These are phyloP conservation scores for Colletotrichum sp. DNA, from an alignment of 2,329 filamentous ascomycete genomes.

Conservation along the genomic window DNA sequence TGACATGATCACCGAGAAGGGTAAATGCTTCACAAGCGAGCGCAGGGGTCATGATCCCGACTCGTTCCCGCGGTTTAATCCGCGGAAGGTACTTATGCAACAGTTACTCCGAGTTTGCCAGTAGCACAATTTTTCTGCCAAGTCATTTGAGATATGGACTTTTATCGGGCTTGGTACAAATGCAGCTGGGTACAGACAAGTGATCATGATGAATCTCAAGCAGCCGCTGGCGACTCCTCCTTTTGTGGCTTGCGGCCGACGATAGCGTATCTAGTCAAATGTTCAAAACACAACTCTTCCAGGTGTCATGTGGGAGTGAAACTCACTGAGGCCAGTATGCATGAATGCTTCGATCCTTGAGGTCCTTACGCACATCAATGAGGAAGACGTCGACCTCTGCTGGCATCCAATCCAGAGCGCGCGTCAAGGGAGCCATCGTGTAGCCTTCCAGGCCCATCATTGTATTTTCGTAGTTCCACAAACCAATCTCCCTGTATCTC, in stretches of 20 bases:
- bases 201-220: no score
- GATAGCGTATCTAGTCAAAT: not conserved
- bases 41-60: not conserved
- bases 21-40: not conserved
- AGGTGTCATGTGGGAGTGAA: rapidly evolving
- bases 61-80: no score
- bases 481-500: slow-evolving; percentile 37
- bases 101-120: no score
- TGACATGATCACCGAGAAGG: not conserved
- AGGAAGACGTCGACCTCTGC: slow-evolving; percentile 33
- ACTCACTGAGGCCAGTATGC: not conserved
- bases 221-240: not conserved
- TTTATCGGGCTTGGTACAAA: no score
- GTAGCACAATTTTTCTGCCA: no score
- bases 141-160: no score
- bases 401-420: slow-evolving; percentile 34
- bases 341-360: not conserved
- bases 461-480: slow-evolving; percentile 36
- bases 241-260: not conserved
- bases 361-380: not conserved
- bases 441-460: slow-evolving; percentile 36
- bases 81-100: no score
- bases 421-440: slow-evolving; percentile 38
- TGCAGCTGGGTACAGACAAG: no score
- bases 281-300: rapidly evolving